These are phyloP conservation scores for Yamadazyma ubonensis DNA, from an alignment of 805 yeast genomes.

Conservation along the genomic window DNA sequence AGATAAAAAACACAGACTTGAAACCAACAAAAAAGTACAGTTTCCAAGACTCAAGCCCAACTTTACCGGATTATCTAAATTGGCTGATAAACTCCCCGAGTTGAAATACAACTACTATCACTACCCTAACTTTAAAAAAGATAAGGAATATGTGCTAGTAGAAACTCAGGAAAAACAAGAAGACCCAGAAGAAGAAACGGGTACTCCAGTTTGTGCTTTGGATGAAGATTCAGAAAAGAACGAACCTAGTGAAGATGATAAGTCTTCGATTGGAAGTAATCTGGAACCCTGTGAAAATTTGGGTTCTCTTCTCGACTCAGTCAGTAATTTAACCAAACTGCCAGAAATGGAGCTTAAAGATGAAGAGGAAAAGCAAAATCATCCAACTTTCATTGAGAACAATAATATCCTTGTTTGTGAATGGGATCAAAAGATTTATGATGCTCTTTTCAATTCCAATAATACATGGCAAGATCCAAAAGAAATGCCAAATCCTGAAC, in stretches of 20 bases:
- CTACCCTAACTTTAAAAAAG: constrained; percentile 22
- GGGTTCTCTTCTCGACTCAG: constrained; percentile 22
- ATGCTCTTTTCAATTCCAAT: constrained; percentile 52
- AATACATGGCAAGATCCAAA: constrained; percentile 55
- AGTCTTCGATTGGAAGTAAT: background rate
- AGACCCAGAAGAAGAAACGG: background rate
- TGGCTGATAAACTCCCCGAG: constrained; percentile 28
- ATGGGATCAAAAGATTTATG: constrained; percentile 54
- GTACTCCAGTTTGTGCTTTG: background rate
- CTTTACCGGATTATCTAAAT: constrained; percentile 39
- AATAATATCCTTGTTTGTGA: constrained; percentile 54
- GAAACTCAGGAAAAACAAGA: constrained; percentile 1
- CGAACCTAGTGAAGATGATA: constrained; percentile 1
- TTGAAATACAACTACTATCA: constrained; percentile 32
- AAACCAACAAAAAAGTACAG: constrained; percentile 33
- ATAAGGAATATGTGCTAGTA: constrained; percentile 10
- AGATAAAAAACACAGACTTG: constrained; percentile 11
- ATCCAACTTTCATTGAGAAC: constrained; percentile 21
- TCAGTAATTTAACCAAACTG: constrained; percentile 14
- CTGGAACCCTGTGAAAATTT: constrained; percentile 11
- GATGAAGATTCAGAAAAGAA: constrained; percentile 2
- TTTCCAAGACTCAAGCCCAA: constrained; percentile 46
- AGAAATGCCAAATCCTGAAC: constrained; percentile 49
- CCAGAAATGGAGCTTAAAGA: background rate
- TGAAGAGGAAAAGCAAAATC: constrained; percentile 13